Evolutionary conservation across 139 green algal species (phyloP).

Genomic region (Asterochloris erici): DNA sequence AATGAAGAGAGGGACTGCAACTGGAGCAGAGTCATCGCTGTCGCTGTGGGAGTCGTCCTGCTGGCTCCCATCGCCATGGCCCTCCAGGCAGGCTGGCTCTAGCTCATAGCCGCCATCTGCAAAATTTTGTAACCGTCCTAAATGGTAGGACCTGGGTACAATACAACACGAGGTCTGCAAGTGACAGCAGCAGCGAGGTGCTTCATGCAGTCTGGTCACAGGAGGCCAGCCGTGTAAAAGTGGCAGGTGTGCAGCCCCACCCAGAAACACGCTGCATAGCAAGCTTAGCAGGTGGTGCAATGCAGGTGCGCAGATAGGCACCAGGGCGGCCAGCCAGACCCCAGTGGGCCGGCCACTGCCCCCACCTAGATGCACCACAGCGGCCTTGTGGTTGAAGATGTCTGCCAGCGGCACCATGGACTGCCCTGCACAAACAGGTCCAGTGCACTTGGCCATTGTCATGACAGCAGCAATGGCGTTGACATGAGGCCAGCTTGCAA

Average conservation of each 20-base stretch:
- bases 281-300: not conserved
- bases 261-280: too few relatives aligned
- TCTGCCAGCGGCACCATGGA: constrained; percentile 82
- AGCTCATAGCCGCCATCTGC: constrained; percentile 15
- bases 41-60: too few relatives aligned
- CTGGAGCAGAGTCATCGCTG: too few relatives aligned
- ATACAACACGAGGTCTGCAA: too few relatives aligned
- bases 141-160: too few relatives aligned
- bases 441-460: not conserved
- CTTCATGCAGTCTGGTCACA: too few relatives aligned
- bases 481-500: not conserved
- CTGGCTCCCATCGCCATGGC: not conserved
- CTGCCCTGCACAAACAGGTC: constrained; percentile 51
- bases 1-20: too few relatives aligned
- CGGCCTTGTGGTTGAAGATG: constrained; percentile 88
- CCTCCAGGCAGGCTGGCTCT: constrained; percentile 18
- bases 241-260: too few relatives aligned
- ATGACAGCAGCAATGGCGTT: not conserved
- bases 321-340: not conserved
- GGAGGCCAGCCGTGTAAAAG: not conserved
- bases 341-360: constrained; percentile 18
- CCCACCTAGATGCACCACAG: constrained; percentile 38
- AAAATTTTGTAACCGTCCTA: too few relatives aligned
- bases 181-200: too few relatives aligned
- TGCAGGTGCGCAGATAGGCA: not conserved